Evolutionary conservation across 2,329 filamentous ascomycete species (phyloP).

Genomic region (Aspergillus glaucus): DNA sequence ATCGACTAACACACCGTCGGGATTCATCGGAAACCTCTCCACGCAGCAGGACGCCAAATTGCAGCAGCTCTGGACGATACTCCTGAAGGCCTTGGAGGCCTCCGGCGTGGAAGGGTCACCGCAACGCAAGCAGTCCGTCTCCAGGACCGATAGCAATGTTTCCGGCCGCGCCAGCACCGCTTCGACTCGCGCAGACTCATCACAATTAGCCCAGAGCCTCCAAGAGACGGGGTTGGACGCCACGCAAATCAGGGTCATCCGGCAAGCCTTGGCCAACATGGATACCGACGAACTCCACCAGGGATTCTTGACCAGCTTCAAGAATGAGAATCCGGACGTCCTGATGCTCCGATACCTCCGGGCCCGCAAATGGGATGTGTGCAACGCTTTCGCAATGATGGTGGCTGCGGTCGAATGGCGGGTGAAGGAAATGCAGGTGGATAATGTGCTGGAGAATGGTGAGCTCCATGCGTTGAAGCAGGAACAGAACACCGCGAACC

Average conservation of each 20-base stretch:
- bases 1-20: slow-evolving; percentile 26
- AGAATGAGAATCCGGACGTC: slow-evolving; percentile 86
- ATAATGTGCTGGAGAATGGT: slow-evolving; percentile 71
- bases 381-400: slow-evolving; percentile 85
- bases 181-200: slow-evolving; percentile 24
- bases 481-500: slow-evolving; percentile 48
- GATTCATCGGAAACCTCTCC: slow-evolving; percentile 78
- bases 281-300: slow-evolving; percentile 68
- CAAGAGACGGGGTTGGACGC: slow-evolving; percentile 13
- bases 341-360: slow-evolving; percentile 72
- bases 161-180: slow-evolving; percentile 72
- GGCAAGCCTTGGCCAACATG: slow-evolving; percentile 67
- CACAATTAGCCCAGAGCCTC: slow-evolving; percentile 15
- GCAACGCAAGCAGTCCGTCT: slow-evolving; percentile 33
- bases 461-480: slow-evolving; percentile 60
- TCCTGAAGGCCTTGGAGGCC: slow-evolving; percentile 53
- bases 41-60: slow-evolving; percentile 79
- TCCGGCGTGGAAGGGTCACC: slow-evolving; percentile 17
- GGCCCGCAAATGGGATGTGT: slow-evolving; percentile 86
- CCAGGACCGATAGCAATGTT: slow-evolving; percentile 28
- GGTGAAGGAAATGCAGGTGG: slow-evolving; percentile 70
- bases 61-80: slow-evolving; percentile 72
- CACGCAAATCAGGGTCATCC: slow-evolving; percentile 65
- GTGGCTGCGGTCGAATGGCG: slow-evolving; percentile 89
- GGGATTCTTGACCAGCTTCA: slow-evolving; percentile 83